Conservation (phyloP, 441 rosid genomes). For the Populus hybrid region DNA sequence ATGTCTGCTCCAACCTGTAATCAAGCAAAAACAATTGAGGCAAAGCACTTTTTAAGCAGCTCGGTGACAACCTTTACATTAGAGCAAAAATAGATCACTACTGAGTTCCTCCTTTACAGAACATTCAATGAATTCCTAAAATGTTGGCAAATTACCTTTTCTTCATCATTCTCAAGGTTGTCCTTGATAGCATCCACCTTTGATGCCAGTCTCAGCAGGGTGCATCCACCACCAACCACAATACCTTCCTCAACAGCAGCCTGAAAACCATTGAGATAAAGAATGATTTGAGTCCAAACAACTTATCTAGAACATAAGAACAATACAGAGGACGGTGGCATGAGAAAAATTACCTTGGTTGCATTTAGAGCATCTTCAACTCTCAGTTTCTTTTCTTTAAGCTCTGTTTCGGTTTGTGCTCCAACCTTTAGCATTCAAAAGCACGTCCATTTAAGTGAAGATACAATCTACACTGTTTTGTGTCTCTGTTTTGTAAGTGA, state of each 20-base stretch:
- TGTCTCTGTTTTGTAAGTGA: background rate
- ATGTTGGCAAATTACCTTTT: conserved; percentile 44
- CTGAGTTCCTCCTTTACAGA: background rate
- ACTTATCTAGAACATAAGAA: background rate
- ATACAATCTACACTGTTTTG: background rate
- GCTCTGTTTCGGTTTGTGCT: conserved; percentile 98
- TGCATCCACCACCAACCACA: conserved; percentile 95
- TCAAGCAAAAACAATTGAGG: background rate
- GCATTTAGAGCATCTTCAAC: conserved; percentile 98
- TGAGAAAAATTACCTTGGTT: conserved; percentile 54
- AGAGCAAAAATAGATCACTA: background rate
- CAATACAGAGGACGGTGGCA: background rate
- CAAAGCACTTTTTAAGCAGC: background rate
- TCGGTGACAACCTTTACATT: background rate
- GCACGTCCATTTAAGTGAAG: background rate
- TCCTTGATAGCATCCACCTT: conserved; percentile 82
- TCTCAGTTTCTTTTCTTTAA: conserved; percentile 90
- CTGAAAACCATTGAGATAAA: conserved; percentile 26
- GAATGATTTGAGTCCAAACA: background rate
- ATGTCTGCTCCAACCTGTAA: conserved; percentile 91
- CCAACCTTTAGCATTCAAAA: conserved; percentile 55
- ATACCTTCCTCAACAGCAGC: conserved; percentile 99
- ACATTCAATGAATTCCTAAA: background rate
- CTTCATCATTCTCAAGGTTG: conserved; percentile 70
- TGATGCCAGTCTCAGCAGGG: conserved; percentile 74